phyloP scores from a whole-genome alignment of 176 grass and related monocot species.

The Triticum monococcum region DNA sequence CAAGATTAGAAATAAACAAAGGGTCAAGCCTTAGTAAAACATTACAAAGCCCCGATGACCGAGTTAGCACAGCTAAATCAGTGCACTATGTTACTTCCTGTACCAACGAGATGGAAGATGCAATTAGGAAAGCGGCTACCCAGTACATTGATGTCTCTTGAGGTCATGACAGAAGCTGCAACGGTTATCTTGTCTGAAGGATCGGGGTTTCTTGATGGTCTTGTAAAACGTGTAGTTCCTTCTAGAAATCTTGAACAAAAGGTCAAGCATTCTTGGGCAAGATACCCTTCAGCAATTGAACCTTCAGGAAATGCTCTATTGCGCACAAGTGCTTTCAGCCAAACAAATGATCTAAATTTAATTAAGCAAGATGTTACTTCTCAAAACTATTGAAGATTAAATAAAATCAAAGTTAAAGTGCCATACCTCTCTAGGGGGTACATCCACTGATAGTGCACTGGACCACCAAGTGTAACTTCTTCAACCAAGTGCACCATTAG shows the following conservation, averaged over 20 bases:
- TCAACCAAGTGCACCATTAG: slow-evolving; percentile 21
- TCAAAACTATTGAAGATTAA: background rate
- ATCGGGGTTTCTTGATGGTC: background rate
- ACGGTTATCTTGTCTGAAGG: background rate
- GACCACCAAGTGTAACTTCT: slow-evolving; percentile 27
- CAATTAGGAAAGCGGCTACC: too few relatives aligned
- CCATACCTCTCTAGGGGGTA: slow-evolving; percentile 27
- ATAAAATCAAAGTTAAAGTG: background rate
- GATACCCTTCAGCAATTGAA: slow-evolving; percentile 33
- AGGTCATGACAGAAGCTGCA: too few relatives aligned
- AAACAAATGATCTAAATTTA: slow-evolving; percentile 3
- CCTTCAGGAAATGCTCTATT: slow-evolving; percentile 27
- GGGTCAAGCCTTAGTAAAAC: too few relatives aligned
- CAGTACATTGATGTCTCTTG: too few relatives aligned
- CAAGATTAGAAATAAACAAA: too few relatives aligned
- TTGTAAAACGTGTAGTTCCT: slow-evolving; percentile 2
- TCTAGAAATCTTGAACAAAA: slow-evolving; percentile 26
- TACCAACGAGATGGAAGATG: too few relatives aligned
- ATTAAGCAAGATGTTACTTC: background rate
- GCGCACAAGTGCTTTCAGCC: background rate
- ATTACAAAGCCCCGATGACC: too few relatives aligned
- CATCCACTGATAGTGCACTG: slow-evolving; percentile 32
- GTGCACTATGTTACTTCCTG: too few relatives aligned
- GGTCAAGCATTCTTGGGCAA: slow-evolving; percentile 7
- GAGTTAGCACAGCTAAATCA: too few relatives aligned